Evolutionary conservation across 305 asterid species (phyloP), one percentile per base, ranked within the genome.

Genomic region (Caryopteris hybrid): DNA sequence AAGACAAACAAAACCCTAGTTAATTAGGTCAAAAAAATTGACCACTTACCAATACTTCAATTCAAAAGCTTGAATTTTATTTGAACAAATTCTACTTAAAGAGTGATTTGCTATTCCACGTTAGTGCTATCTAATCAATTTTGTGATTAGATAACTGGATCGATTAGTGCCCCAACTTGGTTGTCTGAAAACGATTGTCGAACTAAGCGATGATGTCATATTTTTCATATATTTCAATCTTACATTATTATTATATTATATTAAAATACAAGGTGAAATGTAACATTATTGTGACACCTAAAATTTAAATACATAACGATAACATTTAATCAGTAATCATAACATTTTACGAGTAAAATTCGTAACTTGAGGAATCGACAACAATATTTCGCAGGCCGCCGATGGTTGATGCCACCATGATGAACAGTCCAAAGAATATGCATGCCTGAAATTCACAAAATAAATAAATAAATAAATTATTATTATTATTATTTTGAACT

Each of bases 361-460:
- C 84, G 72, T 93, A 93, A 57, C 81, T 70, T 22, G 81, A 90
- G 55, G 97, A 79, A 83, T 93, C 97, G 5, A 80, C 79, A 59
- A 86, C 66, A 14, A 91, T 91, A 73, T 91, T 93, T 70, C 97
- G 64, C 21, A 93, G 84, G 13, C 99, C 97, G 13, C 99, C 97
- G 5, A 89, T 64, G 18, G 99, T 91, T 38, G 99, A 93, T 51
- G 96, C 92, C 43, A 91, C 69, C 97, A 93, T 93, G 79, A 93
- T 85, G 81, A 91, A 83, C 65, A 86, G 74, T 63, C 99, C 99
- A 56, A 88, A 68, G 59, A 87, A 46, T 68, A 91, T 87, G 62
- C 95, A 78, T 50, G 58, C 82, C 99, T 93, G 96, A 60, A 78
- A 54, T 54, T 31, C 16, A 10, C 12, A 29, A 1, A 57, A 16